Conservation (phyloP, 176 grass and related monocot genomes). For the Urochloa ruziziensis region DNA sequence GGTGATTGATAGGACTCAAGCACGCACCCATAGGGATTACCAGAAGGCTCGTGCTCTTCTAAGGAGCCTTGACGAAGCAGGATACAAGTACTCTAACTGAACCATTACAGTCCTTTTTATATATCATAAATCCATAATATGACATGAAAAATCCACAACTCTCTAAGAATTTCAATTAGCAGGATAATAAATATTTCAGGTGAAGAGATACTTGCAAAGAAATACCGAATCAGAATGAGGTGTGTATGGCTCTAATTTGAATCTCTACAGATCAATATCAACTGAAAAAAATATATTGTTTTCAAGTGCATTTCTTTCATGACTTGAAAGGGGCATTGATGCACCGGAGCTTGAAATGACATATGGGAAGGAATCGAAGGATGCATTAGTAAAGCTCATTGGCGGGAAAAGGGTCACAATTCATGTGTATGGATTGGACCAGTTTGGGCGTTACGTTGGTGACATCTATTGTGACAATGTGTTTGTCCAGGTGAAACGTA, state of each 20-base stretch:
- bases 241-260: slow-evolving; percentile 3
- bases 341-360: slow-evolving; percentile 56
- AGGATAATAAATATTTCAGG: slow-evolving; percentile 40
- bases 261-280: not conserved
- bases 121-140: slow-evolving; percentile 10
- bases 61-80: slow-evolving; percentile 22
- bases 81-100: slow-evolving; percentile 50
- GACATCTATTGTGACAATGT: slow-evolving; percentile 54
- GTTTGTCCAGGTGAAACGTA: slow-evolving; percentile 55
- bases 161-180: slow-evolving; percentile 1
- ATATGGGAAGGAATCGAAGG: slow-evolving; percentile 54
- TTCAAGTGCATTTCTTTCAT: not conserved
- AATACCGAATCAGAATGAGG: slow-evolving; percentile 77
- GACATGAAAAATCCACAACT: not conserved
- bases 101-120: not conserved
- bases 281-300: not conserved
- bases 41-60: slow-evolving; percentile 14
- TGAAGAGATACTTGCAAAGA: slow-evolving; percentile 44
- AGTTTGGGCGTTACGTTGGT: slow-evolving; percentile 50
- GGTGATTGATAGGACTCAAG: slow-evolving; percentile 29
- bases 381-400: slow-evolving; percentile 53
- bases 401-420: slow-evolving; percentile 46
- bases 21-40: slow-evolving; percentile 27
- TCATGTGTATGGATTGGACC: slow-evolving; percentile 49
- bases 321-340: slow-evolving; percentile 58